These are phyloP conservation scores for Rhododendron ovatum DNA, from an alignment of 148 eudicot species.

Conservation along the genomic window DNA sequence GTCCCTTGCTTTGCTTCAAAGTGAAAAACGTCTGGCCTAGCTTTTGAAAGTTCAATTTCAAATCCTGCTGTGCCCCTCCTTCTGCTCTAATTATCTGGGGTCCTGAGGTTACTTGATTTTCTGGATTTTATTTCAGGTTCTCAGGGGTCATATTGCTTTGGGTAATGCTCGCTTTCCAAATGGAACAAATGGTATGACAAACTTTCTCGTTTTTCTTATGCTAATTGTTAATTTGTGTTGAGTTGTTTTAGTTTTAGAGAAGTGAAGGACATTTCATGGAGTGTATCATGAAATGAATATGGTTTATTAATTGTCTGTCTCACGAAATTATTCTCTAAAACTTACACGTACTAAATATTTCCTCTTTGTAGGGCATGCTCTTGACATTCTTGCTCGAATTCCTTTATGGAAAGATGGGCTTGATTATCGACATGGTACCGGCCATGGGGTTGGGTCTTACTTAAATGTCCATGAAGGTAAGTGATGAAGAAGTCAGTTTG, in stretches of 20 bases:
- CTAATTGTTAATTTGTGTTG: not conserved
- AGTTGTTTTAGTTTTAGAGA: not conserved
- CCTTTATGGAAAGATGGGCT: conserved; percentile 95
- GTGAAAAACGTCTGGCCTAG: not conserved
- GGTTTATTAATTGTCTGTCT: not conserved
- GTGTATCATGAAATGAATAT: not conserved
- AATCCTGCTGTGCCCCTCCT: not conserved
- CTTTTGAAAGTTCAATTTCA: not conserved
- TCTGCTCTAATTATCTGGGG: not conserved
- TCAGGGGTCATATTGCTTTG: conserved; percentile 84
- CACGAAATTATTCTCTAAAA: not conserved
- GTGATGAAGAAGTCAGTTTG: conserved; percentile 10
- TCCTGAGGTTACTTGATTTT: not conserved
- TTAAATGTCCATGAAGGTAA: conserved; percentile 95
- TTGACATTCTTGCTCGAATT: conserved; percentile 87
- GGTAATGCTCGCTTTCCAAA: conserved; percentile 86
- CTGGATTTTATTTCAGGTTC: conserved; percentile 57
- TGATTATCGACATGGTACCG: conserved; percentile 97
- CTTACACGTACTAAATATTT: not conserved
- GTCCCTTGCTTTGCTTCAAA: not conserved
- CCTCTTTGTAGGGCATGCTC: conserved; percentile 54
- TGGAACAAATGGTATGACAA: conserved; percentile 76
- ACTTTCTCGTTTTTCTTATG: not conserved
- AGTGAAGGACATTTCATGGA: not conserved
- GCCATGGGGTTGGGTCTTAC: conserved; percentile 90